Percentiles rank a stretch among this genome's conserved stretches.
phyloP scores from a whole-genome alignment of 1,284 basidiomycete species.

The Moesziomyces sp. region DNA sequence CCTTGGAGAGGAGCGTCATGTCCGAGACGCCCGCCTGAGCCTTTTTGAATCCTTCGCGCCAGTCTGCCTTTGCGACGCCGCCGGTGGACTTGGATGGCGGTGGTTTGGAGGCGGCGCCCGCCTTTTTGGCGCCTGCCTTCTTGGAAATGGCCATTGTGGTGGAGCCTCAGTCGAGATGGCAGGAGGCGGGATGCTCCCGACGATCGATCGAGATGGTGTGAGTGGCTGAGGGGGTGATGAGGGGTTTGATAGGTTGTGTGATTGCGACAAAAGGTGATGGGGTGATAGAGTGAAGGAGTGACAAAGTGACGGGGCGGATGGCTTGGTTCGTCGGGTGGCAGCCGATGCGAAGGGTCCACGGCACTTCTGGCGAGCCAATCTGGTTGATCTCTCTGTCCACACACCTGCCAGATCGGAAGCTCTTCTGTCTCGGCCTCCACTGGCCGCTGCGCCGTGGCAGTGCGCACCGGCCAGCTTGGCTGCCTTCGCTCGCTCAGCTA shows the following conservation, averaged over 20 bases:
- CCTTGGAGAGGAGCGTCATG: slow-evolving; percentile 96
- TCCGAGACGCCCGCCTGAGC: slow-evolving; percentile 87
- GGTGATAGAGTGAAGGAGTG: neutral
- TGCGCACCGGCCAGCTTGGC: no score
- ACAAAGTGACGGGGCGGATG: no score
- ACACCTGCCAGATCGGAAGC: no score
- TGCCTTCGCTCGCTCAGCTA: neutral
- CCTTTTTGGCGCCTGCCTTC: slow-evolving; percentile 62
- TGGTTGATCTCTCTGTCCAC: no score
- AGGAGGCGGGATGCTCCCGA: neutral
- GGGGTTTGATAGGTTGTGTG: neutral
- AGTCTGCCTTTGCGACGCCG: slow-evolving; percentile 64
- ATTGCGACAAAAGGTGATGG: neutral
- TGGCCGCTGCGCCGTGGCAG: no score
- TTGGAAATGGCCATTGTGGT: slow-evolving; percentile 66
- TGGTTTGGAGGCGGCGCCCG: slow-evolving; percentile 50
- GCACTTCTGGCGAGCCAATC: no score
- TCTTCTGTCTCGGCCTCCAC: no score
- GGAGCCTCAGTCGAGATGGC: slow-evolving; percentile 1
- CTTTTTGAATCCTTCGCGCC: slow-evolving; percentile 68
- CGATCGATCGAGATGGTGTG: neutral
- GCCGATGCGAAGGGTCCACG: no score
- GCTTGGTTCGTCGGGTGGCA: no score
- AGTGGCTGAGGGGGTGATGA: neutral
- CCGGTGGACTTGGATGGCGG: slow-evolving; percentile 43